phyloP scores from a whole-genome alignment of 495 filamentous ascomycete genomes.

The Trichocladium uniseriatum region DNA sequence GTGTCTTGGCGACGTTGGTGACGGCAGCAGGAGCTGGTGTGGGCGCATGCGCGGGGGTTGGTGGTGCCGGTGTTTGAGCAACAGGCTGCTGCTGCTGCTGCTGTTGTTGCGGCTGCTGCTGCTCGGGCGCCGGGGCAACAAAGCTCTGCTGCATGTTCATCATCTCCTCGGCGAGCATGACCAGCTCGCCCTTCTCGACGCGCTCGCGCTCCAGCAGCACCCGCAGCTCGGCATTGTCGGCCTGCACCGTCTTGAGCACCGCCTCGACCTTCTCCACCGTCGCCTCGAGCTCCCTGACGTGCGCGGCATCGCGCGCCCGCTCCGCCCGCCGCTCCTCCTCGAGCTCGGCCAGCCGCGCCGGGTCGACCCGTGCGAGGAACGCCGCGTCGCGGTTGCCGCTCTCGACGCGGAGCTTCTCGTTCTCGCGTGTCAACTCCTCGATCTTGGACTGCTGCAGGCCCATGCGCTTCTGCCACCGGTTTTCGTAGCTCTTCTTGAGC shows the following conservation, averaged over 20 bases:
- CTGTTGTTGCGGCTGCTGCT: conserved; percentile 10
- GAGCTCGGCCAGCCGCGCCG: conserved; percentile 36
- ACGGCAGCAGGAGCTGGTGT: no score
- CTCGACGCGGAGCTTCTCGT: conserved; percentile 50
- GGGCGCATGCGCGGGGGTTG: background rate
- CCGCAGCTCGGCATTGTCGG: conserved; percentile 55
- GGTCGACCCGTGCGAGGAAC: conserved; percentile 45
- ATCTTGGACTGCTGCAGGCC: conserved; percentile 63
- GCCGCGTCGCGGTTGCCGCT: conserved; percentile 52
- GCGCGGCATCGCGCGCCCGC: conserved; percentile 40
- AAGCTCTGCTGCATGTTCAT: conserved; percentile 44
- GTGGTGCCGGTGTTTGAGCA: no score
- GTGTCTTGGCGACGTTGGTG: conserved; percentile 2
- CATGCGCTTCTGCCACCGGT: conserved; percentile 77
- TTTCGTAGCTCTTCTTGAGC: conserved; percentile 90
- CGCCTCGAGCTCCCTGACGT: conserved; percentile 50
- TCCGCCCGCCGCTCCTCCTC: conserved; percentile 43
- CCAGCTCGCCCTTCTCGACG: conserved; percentile 86
- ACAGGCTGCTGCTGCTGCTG: no score
- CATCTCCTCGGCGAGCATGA: conserved; percentile 89
- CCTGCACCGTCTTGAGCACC: conserved; percentile 55
- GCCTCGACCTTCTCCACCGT: conserved; percentile 61
- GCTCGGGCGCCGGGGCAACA: conserved; percentile 7
- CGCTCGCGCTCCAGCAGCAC: conserved; percentile 65
- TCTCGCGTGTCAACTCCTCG: conserved; percentile 56